These are phyloP conservation scores for Aspergillus hortae DNA, from an alignment of 2,329 filamentous ascomycete species.

Conservation along the genomic window DNA sequence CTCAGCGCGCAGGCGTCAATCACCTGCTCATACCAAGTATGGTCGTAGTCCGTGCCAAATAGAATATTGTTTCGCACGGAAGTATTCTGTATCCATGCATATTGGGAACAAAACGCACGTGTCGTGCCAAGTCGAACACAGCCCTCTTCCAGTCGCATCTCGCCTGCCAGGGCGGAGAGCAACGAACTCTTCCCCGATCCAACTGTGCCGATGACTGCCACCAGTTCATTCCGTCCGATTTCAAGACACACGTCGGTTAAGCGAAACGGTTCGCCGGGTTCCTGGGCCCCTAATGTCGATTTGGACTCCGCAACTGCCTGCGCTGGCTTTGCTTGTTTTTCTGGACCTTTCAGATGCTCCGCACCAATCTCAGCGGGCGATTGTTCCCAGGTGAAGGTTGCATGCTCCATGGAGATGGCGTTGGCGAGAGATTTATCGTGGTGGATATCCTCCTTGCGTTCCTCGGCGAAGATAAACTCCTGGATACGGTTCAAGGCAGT, in stretches of 20 bases:
- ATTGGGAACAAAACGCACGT: too few species aligned
- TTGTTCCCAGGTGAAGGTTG: constrained; percentile 72
- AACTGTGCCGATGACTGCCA: constrained; percentile 62
- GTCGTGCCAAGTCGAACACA: constrained; percentile 28
- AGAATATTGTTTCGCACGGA: too few species aligned
- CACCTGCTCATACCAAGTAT: too few species aligned
- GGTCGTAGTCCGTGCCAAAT: too few species aligned
- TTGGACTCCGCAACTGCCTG: not conserved
- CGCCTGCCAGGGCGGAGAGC: constrained; percentile 82
- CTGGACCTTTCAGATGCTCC: not conserved
- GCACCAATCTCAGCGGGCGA: constrained; percentile 13
- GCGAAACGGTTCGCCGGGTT: constrained; percentile 31
- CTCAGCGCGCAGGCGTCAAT: too few species aligned
- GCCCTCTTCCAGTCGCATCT: constrained; percentile 73
- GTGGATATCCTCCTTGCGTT: constrained; percentile 67
- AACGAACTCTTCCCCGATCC: constrained; percentile 89
- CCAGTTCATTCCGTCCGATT: constrained; percentile 36
- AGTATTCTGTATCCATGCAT: too few species aligned
- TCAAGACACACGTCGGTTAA: constrained; percentile 36
- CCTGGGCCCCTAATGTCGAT: not conserved
- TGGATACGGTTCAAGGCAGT: constrained; percentile 81
- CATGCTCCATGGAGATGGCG: constrained; percentile 66
- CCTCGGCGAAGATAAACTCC: constrained; percentile 82
- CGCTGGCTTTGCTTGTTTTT: too few species aligned
- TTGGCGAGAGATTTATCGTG: constrained; percentile 52